Conservation (phyloP, 352 stramenopile species). For the Elongisporangium anandrum region DNA sequence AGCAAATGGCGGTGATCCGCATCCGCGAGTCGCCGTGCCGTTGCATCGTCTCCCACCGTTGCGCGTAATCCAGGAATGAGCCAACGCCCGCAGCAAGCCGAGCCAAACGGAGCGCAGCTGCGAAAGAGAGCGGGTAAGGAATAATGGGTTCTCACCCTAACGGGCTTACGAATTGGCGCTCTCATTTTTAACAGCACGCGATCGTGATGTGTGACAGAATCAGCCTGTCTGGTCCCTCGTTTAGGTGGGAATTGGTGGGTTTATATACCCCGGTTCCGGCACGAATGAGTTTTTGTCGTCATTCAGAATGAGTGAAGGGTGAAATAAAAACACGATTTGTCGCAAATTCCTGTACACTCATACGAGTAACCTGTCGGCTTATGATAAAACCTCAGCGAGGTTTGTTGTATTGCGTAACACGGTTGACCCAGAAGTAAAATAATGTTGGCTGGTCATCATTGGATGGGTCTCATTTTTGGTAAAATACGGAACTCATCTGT, state of each 20-base stretch:
- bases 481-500: background rate
- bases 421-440: background rate
- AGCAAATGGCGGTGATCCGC: conserved; percentile 12
- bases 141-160: background rate
- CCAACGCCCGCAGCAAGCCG: background rate
- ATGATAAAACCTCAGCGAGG: background rate
- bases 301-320: background rate
- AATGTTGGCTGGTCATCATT: background rate
- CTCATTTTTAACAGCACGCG: background rate
- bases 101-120: background rate
- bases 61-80: background rate
- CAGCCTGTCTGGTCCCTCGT: background rate
- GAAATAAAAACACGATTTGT: background rate
- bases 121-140: background rate
- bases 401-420: background rate
- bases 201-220: background rate
- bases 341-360: background rate
- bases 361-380: background rate
- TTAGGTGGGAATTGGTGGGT: background rate
- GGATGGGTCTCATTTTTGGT: background rate
- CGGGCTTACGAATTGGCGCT: no score
- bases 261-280: background rate
- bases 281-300: background rate
- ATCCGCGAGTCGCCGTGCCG: conserved; percentile 4
- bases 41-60: conserved; percentile 1